Base-by-base conservation (phyloP, 139 green algal genomes). In the Micractinium sp. region DNA sequence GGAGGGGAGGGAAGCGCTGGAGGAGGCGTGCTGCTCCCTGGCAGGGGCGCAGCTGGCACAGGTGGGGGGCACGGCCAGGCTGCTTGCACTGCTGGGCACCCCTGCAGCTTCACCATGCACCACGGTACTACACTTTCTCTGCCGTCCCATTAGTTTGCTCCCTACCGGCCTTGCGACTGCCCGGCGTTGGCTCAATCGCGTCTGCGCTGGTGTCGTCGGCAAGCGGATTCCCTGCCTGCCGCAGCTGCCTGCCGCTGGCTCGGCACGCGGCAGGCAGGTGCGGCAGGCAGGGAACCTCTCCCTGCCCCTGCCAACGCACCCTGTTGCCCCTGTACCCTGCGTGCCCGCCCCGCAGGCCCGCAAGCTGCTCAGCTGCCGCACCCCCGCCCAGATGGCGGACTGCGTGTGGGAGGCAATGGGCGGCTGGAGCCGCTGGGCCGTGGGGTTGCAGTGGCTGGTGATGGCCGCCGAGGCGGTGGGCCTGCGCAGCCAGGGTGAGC, bases 341-440 rank as follows among this genome's bases (percentile, higher is more conserved):
- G 3, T n/a, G 22, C 63, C 29, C 23, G 4, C 16, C 74, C 16
- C 19, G 75, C 53, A 75, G 76, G 25, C 35, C 25, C 56, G 76
- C 25, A 4, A 14, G 47, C 19, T 25, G 73, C 35, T 73, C 27
- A 33, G 69, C 22, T 20, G 38, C 29, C 41, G 88, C 13, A 29
- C 13, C 16, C 39, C 41, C 0, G 31, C 38, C 41, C 13, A 60
- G 31, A n/a, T 87, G 12, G 83, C 79, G 13, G 69, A 56, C 18
- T 53, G 29, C 4, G 56, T 89, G 29, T 18, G 1, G 4, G 71
- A 79, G 22, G 78, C 53, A 18, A 23, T 87, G n/a, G 29, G 0
- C 27, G 74, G 33, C 5, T 91, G 89, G 89, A 38, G 29, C 19
- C 83, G 83, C 53, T 91, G 89, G 89, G 89, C 89, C 3, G 79